These are phyloP conservation scores for Trametes elegans DNA, from an alignment of 768 basidiomycete species.

Conservation along the genomic window DNA sequence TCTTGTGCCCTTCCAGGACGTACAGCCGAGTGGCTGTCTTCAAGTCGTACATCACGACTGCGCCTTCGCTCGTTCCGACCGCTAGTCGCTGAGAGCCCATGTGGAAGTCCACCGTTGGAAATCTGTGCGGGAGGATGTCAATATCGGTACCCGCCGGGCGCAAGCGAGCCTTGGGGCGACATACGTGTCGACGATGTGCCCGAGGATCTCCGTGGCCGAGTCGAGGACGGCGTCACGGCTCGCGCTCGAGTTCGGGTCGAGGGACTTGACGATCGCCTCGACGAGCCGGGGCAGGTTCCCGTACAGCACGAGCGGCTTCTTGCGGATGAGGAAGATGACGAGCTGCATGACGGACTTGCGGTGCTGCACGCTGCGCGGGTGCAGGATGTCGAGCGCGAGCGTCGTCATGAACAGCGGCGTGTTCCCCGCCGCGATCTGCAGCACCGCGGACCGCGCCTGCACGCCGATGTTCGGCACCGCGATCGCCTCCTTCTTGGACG, in stretches of 20 bases:
- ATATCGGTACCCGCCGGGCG: not conserved
- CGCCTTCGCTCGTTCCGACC: constrained; percentile 93
- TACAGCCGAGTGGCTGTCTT: constrained; percentile 95
- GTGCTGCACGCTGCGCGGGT: constrained; percentile 70
- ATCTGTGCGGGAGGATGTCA: constrained; percentile 43
- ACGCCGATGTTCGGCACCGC: constrained; percentile 65
- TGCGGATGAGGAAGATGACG: constrained; percentile 89
- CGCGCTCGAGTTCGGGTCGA: constrained; percentile 83
- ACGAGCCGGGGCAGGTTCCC: constrained; percentile 81
- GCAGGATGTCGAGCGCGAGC: constrained; percentile 83
- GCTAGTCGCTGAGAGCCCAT: constrained; percentile 82
- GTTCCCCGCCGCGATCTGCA: constrained; percentile 80
- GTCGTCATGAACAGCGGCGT: constrained; percentile 95
- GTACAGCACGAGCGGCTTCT: constrained; percentile 86
- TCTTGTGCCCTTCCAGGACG: constrained; percentile 89
- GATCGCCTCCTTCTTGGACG: constrained; percentile 64
- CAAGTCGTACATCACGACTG: constrained; percentile 93
- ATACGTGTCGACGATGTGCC: constrained; percentile 91
- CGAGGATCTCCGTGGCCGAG: constrained; percentile 90
- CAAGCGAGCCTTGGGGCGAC: constrained; percentile 23
- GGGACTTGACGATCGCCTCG: constrained; percentile 94
- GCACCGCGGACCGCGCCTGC: constrained; percentile 79
- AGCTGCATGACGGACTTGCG: constrained; percentile 90
- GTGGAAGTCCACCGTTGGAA: constrained; percentile 94
- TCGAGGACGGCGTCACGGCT: constrained; percentile 84